These are phyloP conservation scores for Aspergillus pseudoviridinutans DNA, from an alignment of 2,329 filamentous ascomycete species.

Conservation along the genomic window DNA sequence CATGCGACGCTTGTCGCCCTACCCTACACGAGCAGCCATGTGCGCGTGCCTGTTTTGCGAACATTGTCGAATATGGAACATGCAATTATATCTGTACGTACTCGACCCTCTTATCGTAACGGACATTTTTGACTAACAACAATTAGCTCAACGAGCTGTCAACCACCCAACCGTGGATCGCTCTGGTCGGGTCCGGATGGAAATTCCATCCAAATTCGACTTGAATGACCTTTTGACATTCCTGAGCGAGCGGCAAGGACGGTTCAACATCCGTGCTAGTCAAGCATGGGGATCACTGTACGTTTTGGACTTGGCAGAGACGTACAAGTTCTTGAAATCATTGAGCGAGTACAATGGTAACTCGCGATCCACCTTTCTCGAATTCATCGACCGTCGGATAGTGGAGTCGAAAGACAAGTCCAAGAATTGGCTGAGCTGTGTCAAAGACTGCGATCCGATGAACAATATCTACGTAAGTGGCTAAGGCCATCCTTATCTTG, in stretches of 20 bases:
- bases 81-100: constrained; percentile 45
- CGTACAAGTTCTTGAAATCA: constrained; percentile 38
- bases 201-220: constrained; percentile 39
- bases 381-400: constrained; percentile 44
- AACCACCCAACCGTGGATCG: constrained; percentile 39
- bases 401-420: constrained; percentile 43
- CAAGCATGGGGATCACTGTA: constrained; percentile 42
- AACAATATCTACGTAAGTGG: constrained; percentile 38
- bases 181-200: constrained; percentile 34
- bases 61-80: constrained; percentile 42
- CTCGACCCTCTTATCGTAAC: not conserved
- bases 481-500: not conserved
- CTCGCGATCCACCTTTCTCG: constrained; percentile 36
- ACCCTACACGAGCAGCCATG: constrained; percentile 43
- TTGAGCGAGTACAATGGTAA: constrained; percentile 38
- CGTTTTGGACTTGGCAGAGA: constrained; percentile 39
- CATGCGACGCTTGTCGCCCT: constrained; percentile 40
- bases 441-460: constrained; percentile 39
- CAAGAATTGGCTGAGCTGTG: constrained; percentile 41
- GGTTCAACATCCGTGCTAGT: constrained; percentile 43
- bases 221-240: constrained; percentile 35
- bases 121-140: constrained; percentile 14
- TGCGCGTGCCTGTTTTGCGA: constrained; percentile 42
- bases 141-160: constrained; percentile 39
- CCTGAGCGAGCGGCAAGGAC: constrained; percentile 35